Percentiles rank a stretch among this genome's conserved stretches.
phyloP scores from a whole-genome alignment of 345 rosid genomes.

The Populus nigra region DNA sequence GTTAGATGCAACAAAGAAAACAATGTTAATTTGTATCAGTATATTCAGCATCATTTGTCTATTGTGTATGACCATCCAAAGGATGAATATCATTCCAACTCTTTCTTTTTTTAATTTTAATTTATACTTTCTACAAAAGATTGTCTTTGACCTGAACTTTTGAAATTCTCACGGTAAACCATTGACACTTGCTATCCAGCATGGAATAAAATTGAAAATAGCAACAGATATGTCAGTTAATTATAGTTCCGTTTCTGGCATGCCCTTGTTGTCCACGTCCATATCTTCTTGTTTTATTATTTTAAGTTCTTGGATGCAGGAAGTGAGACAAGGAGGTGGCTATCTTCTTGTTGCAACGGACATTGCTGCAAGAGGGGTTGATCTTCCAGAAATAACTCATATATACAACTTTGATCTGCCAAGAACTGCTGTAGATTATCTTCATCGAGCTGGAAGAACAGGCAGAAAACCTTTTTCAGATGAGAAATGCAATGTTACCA shows the following conservation, averaged over 20 bases:
- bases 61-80: no score
- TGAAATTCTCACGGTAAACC: no score
- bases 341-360: slow-evolving; percentile 88
- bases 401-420: slow-evolving; percentile 91
- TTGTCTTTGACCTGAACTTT: no score
- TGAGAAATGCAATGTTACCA: slow-evolving; percentile 64
- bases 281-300: not conserved
- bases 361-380: slow-evolving; percentile 90
- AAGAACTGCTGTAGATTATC: slow-evolving; percentile 70
- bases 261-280: not conserved
- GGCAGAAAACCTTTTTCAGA: slow-evolving; percentile 92
- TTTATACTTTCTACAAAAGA: no score
- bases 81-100: no score
- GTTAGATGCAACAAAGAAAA: not conserved
- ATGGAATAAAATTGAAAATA: no score
- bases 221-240: no score
- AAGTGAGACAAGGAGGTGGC: slow-evolving; percentile 70
- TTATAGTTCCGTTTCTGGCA: not conserved
- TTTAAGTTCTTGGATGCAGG: slow-evolving; percentile 37
- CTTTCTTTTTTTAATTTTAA: no score
- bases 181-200: no score
- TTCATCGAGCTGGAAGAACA: slow-evolving; percentile 92
- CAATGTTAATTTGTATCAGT: no score
- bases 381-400: slow-evolving; percentile 85
- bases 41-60: no score